Conservation (phyloP, 2,329 filamentous ascomycete species). For the Colletotrichum sp. region DNA sequence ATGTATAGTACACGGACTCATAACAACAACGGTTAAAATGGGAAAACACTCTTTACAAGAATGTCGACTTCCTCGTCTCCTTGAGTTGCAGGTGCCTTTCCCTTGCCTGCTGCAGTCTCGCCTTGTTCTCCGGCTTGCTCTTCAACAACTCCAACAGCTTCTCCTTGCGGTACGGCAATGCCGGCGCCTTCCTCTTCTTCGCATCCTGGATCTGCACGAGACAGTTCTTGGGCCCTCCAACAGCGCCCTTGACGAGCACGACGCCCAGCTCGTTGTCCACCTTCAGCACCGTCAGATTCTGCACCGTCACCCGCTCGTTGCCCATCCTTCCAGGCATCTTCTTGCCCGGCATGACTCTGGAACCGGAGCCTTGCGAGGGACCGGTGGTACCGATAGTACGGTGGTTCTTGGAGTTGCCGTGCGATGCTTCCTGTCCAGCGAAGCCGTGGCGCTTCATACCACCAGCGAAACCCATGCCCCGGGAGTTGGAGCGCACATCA, state of each 20-base stretch:
- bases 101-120: slow-evolving; percentile 53
- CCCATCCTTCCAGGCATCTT: slow-evolving; percentile 99
- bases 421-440: slow-evolving; percentile 84
- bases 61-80: slow-evolving; percentile 36
- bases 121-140: slow-evolving; percentile 51
- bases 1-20: slow-evolving; percentile 41
- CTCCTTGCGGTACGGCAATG: slow-evolving; percentile 52
- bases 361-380: slow-evolving; percentile 89
- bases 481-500: slow-evolving; percentile 78
- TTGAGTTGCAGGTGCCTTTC: slow-evolving; percentile 59
- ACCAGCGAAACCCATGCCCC: slow-evolving; percentile 93
- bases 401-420: slow-evolving; percentile 96
- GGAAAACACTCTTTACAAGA: not conserved
- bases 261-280: slow-evolving; percentile 87
- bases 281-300: slow-evolving; percentile 89
- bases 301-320: slow-evolving; percentile 83
- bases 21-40: slow-evolving; percentile 22
- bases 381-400: slow-evolving; percentile 89
- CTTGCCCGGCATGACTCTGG: slow-evolving; percentile 92
- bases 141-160: slow-evolving; percentile 46
- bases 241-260: slow-evolving; percentile 83
- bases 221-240: slow-evolving; percentile 88
- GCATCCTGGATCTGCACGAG: slow-evolving; percentile 88
- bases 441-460: slow-evolving; percentile 98
- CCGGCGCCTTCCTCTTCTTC: slow-evolving; percentile 76